Evolutionary conservation across 805 yeast species (phyloP), one percentile per base, ranked within the genome.

Genomic region (Metschnikowia drakensbergensis): DNA sequence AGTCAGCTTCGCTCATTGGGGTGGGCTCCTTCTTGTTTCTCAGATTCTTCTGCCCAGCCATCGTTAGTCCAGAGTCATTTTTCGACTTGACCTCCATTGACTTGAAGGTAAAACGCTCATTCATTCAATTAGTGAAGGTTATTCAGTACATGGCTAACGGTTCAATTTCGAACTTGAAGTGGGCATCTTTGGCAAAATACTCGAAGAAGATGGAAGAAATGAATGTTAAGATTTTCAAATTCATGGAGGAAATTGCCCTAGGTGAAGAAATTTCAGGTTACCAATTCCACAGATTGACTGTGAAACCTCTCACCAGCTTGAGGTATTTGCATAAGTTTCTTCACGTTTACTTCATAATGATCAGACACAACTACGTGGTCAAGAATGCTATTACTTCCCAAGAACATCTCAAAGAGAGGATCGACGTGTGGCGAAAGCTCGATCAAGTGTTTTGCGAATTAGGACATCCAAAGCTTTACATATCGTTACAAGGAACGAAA

Each of bases 91-190:
- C 62, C 3, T 54, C 60, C 5, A 54, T 58, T 8, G 58, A 61
- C 46, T 62, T 65, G 3, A 69, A 64, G 40, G 75, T 61, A 58
- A 79, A 89, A 52, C 76, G 96, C 54, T 79, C 88, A 0, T 75
- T 88, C 44, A 81, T 91, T 51, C 82, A 87, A 47, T 64, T 91
- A 31, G 96, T 96, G 2, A 88, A 89, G 58, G 83, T 86, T 17
- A 68, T 92, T 22, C 98, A 92, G 66, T 81, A 85, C 55, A 80
- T 91, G 69, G 96, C 96, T 0, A 92, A 91, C 63, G 91, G 89
- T 28, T 76, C 95, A 0, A 73, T 87, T 3, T 72, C 75, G 5
- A 66, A 83, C 23, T 68, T 84, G 42, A 90, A 82, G 62, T 82
- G 87, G 80, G 83, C 87, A 0, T 64, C 81, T 1, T 63, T 84